These are phyloP conservation scores for Phytophthora niederhauseri DNA, from an alignment of 352 stramenopile species.

Conservation along the genomic window DNA sequence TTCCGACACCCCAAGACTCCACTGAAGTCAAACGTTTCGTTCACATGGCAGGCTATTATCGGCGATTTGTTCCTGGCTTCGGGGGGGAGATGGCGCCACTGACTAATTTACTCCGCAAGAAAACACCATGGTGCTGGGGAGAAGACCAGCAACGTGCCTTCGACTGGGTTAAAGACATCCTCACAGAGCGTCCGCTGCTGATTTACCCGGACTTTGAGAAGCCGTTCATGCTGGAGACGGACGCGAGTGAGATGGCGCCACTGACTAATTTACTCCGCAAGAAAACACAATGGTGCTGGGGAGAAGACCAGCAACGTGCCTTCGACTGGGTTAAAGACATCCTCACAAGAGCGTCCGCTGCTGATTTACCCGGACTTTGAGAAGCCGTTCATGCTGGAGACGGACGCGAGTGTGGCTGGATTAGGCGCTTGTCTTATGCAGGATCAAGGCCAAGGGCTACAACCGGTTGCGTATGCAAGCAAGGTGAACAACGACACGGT, in stretches of 20 bases:
- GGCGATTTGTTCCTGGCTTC: neutral
- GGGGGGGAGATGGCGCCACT: neutral
- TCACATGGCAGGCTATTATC: neutral
- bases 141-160: neutral
- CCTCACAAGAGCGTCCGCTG: neutral
- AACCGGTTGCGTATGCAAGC: constrained; percentile 1
- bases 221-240: neutral
- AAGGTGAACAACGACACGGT: constrained; percentile 3
- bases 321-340: neutral
- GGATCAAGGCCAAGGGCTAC: neutral
- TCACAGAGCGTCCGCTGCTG: neutral
- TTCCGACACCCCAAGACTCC: neutral
- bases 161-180: neutral
- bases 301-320: neutral
- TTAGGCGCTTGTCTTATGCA: constrained; percentile 1
- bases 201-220: neutral
- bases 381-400: neutral
- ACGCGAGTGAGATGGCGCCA: neutral
- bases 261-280: neutral
- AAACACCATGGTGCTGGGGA: neutral
- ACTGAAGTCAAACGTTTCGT: neutral
- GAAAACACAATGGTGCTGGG: neutral
- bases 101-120: neutral
- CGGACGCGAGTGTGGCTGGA: neutral
- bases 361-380: constrained; percentile 1